Conservation (phyloP, 345 rosid species). For the Kernera saxatilis region DNA sequence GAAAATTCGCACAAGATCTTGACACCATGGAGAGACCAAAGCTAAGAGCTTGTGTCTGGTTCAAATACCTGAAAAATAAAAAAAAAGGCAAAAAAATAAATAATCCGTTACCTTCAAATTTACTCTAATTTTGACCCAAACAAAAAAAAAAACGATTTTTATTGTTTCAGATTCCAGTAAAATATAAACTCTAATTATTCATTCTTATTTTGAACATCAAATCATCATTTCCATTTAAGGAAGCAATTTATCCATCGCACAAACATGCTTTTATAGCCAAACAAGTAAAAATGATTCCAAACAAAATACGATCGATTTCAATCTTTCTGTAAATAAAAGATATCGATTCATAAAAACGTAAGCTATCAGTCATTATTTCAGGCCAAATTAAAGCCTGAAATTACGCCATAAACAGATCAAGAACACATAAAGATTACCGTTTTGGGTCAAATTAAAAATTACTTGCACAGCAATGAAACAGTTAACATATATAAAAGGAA, state of each 20-base stretch:
- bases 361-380: neutral
- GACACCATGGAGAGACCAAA: conserved; percentile 37
- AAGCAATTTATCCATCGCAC: neutral
- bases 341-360: neutral
- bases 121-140: neutral
- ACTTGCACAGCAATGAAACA: neutral
- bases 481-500: neutral
- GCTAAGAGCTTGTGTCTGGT: neutral
- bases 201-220: neutral
- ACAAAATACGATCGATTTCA: neutral
- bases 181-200: neutral
- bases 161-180: neutral
- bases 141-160: neutral
- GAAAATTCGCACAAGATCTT: conserved; percentile 47
- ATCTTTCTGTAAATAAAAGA: neutral
- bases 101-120: too few relatives aligned
- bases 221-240: neutral
- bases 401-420: neutral
- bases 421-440: neutral
- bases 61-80: neutral
- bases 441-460: neutral
- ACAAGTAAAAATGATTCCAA: neutral
- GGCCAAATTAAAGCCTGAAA: neutral
- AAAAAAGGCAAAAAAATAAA: neutral
- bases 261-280: neutral